Conservation (phyloP, 768 basidiomycete species). For the Clavulina sp. region DNA sequence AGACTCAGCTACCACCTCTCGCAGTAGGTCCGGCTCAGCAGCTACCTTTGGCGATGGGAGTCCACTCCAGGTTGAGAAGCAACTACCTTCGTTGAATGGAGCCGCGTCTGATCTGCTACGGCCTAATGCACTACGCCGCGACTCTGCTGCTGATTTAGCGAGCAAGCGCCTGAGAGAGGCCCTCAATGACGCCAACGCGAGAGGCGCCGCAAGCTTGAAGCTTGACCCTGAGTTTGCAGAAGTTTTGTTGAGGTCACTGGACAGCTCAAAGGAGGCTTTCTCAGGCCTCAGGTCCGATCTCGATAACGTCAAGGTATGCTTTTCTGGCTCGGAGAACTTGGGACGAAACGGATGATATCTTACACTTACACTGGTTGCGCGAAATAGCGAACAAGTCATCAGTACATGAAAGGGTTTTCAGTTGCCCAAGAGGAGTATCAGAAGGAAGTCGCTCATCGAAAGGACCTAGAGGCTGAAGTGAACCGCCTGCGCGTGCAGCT, state of each 20-base stretch:
- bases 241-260: slow-evolving; percentile 46
- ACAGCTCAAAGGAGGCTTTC: slow-evolving; percentile 43
- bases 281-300: slow-evolving; percentile 53
- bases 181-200: slow-evolving; percentile 39
- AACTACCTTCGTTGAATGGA: not conserved
- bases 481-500: slow-evolving; percentile 67
- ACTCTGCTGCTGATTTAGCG: slow-evolving; percentile 17
- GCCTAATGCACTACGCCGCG: slow-evolving; percentile 19
- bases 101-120: slow-evolving; percentile 11
- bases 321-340: not conserved
- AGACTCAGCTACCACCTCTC: too few species aligned
- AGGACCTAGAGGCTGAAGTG: slow-evolving; percentile 87
- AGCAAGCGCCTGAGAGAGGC: slow-evolving; percentile 27
- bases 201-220: slow-evolving; percentile 40
- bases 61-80: not conserved
- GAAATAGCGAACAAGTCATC: slow-evolving; percentile 75
- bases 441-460: slow-evolving; percentile 67
- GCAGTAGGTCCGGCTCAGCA: not conserved
- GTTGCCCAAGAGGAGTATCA: slow-evolving; percentile 94
- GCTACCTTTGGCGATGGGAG: not conserved
- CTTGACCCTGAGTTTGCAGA: slow-evolving; percentile 63
- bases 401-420: slow-evolving; percentile 79
- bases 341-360: not conserved
- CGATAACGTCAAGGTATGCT: slow-evolving; percentile 73
- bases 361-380: not conserved